Evolutionary conservation across 331 rosid species (phyloP).

Genomic region (Acacia concinna): DNA sequence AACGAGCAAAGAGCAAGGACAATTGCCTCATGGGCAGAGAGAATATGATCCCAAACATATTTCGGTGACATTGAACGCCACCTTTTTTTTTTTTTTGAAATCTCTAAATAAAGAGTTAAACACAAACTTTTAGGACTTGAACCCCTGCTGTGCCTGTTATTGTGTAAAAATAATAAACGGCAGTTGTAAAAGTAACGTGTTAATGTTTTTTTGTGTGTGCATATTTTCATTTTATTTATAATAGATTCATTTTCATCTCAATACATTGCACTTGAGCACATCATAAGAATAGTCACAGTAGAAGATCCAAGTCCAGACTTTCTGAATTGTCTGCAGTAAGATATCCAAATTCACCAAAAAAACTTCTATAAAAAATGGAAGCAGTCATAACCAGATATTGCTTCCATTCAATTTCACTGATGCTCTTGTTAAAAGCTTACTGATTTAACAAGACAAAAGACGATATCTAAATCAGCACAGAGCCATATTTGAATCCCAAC

Average conservation of each 20-base stretch:
- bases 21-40: background rate
- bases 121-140: background rate
- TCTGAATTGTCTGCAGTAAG: background rate
- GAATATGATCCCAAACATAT: conserved; percentile 7
- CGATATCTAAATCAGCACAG: background rate
- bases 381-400: background rate
- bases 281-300: background rate
- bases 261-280: background rate
- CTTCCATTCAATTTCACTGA: background rate
- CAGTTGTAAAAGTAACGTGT: background rate
- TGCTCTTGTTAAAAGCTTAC: background rate
- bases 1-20: conserved; percentile 15
- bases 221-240: too few relatives aligned
- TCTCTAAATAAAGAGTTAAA: background rate
- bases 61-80: background rate
- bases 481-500: background rate
- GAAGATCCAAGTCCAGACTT: background rate
- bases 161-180: background rate
- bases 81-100: too few relatives aligned
- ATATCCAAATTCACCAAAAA: background rate
- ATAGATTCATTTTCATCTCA: background rate
- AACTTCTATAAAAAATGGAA: background rate
- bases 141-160: background rate
- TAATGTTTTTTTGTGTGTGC: background rate
- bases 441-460: background rate